Percentiles rank a stretch among this genome's conserved stretches.
Conservation (phyloP, 164 flowering plant genomes). For the Warburgia ugandensis region DNA sequence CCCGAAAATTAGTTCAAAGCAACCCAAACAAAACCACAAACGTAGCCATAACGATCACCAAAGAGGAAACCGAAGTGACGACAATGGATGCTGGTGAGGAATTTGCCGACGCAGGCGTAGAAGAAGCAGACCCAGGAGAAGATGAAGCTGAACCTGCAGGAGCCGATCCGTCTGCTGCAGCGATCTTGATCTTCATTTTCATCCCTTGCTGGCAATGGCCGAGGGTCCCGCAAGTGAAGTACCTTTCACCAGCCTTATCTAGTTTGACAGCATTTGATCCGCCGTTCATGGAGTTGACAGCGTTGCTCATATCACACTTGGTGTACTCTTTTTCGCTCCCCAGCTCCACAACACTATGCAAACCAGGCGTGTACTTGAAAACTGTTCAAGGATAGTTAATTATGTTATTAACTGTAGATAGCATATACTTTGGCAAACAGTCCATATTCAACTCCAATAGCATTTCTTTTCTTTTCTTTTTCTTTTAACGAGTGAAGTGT, state of each 20-base stretch:
- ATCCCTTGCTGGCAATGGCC: conserved; percentile 69
- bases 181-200: conserved; percentile 55
- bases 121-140: conserved; percentile 20
- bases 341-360: conserved; percentile 68
- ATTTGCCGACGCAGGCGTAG: conserved; percentile 12
- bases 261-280: conserved; percentile 51
- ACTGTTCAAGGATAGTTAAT: conserved; percentile 20
- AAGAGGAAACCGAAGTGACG: conserved; percentile 2
- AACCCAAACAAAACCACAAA: too few relatives aligned
- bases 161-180: conserved; percentile 18
- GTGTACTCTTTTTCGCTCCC: conserved; percentile 41
- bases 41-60: conserved; percentile 1
- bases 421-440: too few relatives aligned
- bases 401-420: not conserved
- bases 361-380: conserved; percentile 55
- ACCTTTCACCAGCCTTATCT: conserved; percentile 47
- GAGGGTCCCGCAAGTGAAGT: conserved; percentile 60
- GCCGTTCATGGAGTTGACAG: conserved; percentile 36
- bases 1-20: too few relatives aligned
- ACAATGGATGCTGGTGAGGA: conserved; percentile 19
- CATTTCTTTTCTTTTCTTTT: too few relatives aligned
- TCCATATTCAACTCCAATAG: too few relatives aligned
- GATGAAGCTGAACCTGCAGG: conserved; percentile 15
- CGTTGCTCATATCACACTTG: conserved; percentile 38
- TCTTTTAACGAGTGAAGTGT: too few relatives aligned